These are phyloP conservation scores for Rhodofomes roseus DNA, from an alignment of 1,284 basidiomycete species.

Conservation along the genomic window DNA sequence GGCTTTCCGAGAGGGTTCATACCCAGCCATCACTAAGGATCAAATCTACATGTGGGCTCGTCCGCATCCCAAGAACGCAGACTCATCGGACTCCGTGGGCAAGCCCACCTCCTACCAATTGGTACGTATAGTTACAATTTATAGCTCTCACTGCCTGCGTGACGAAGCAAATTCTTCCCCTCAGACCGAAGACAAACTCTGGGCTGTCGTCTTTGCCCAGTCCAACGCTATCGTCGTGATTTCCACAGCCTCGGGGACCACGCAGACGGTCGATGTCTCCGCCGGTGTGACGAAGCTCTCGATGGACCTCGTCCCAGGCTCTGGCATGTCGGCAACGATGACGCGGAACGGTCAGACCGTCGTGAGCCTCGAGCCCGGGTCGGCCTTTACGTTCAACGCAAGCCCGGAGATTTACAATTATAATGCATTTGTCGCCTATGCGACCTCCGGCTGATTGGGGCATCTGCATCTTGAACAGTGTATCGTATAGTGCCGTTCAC, in stretches of 20 bases:
- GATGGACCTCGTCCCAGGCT: conserved; percentile 34
- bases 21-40: conserved; percentile 54
- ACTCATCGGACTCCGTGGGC: conserved; percentile 28
- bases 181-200: conserved; percentile 30
- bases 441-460: not conserved
- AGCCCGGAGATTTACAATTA: conserved; percentile 37
- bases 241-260: conserved; percentile 30
- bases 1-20: conserved; percentile 63
- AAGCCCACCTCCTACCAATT: conserved; percentile 31
- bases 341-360: conserved; percentile 31
- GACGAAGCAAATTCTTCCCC: not conserved
- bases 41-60: conserved; percentile 58
- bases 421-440: conserved; percentile 35
- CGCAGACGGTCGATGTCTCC: conserved; percentile 30
- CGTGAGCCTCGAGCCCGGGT: conserved; percentile 22
- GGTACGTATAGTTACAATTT: conserved; percentile 28
- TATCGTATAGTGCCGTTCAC: not conserved
- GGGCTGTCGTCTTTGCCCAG: conserved; percentile 45
- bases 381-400: conserved; percentile 31
- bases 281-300: conserved; percentile 48
- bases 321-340: conserved; percentile 36
- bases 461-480: not conserved
- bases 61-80: conserved; percentile 43
- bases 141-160: not conserved
- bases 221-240: conserved; percentile 41